Evolutionary conservation across 345 rosid genomes (phyloP).

Genomic region (sweet orange (Citrus sinensis)): DNA sequence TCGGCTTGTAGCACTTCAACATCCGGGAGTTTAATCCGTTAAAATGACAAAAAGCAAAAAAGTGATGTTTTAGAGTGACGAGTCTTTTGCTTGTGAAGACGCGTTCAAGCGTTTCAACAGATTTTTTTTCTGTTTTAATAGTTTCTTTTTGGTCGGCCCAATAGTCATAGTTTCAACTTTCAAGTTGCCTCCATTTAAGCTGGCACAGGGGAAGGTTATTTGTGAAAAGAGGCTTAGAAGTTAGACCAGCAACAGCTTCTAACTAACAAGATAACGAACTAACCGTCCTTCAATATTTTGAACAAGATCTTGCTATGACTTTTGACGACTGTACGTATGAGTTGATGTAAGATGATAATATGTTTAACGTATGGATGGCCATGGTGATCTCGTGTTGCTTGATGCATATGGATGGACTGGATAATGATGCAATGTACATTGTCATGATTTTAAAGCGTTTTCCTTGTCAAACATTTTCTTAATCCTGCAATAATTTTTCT

Average conservation of each 20-base stretch:
- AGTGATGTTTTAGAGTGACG: neutral
- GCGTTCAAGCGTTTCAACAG: constrained; percentile 5
- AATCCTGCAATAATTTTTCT: neutral
- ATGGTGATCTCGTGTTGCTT: neutral
- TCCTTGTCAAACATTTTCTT: no score
- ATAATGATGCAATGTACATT: neutral
- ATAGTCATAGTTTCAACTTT: neutral
- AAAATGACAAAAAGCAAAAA: neutral
- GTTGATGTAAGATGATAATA: neutral
- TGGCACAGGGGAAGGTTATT: neutral
- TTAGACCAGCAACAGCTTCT: constrained; percentile 12
- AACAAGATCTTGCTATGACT: neutral
- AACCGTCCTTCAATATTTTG: constrained; percentile 1
- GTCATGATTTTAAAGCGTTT: neutral
- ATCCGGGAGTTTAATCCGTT: no score
- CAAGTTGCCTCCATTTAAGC: neutral
- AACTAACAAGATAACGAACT: neutral
- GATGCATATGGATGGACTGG: neutral
- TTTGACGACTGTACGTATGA: neutral
- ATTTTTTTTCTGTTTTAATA: neutral
- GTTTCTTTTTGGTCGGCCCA: constrained; percentile 25
- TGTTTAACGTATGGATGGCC: neutral
- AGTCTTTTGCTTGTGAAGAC: constrained; percentile 4
- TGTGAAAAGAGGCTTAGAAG: neutral
- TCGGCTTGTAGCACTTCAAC: neutral